Evolutionary conservation across 163 green algal species (phyloP).

Genomic region (Trebouxiophyceae sp.): DNA sequence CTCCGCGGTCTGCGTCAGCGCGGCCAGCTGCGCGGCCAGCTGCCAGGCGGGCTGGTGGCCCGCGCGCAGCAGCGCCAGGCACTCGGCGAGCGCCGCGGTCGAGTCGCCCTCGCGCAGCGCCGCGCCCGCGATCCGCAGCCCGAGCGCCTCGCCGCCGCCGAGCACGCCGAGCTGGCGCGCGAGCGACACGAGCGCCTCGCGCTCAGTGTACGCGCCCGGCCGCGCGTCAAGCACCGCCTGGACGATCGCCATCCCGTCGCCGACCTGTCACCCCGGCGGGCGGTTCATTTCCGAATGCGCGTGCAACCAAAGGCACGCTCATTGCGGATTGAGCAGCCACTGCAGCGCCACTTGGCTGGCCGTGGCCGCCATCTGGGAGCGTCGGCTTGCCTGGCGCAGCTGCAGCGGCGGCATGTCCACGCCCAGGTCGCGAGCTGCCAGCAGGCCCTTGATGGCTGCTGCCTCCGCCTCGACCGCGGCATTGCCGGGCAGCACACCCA

Average conservation of each 20-base stretch:
- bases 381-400: slow-evolving; percentile 6
- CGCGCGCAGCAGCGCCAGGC: background rate
- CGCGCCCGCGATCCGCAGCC: background rate
- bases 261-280: background rate
- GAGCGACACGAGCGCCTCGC: background rate
- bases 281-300: background rate
- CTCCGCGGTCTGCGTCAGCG: no score
- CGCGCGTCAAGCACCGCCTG: background rate
- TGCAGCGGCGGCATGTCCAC: slow-evolving; percentile 2
- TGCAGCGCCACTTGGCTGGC: no score
- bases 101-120: background rate
- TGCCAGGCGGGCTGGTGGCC: slow-evolving; percentile 3
- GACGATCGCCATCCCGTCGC: slow-evolving; percentile 9
- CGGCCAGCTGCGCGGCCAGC: background rate
- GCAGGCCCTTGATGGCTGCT: background rate
- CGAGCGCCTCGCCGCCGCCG: background rate
- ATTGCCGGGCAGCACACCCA: slow-evolving; percentile 4
- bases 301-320: background rate
- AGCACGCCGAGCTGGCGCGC: slow-evolving; percentile 4
- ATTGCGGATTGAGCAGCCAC: background rate
- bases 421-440: slow-evolving; percentile 5
- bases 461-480: slow-evolving; percentile 1
- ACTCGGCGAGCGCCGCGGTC: background rate
- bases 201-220: background rate
- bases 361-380: no score